Evolutionary conservation across 768 basidiomycete species (phyloP), one percentile per base, ranked within the genome.

Genomic region (Termitomyces sp.): DNA sequence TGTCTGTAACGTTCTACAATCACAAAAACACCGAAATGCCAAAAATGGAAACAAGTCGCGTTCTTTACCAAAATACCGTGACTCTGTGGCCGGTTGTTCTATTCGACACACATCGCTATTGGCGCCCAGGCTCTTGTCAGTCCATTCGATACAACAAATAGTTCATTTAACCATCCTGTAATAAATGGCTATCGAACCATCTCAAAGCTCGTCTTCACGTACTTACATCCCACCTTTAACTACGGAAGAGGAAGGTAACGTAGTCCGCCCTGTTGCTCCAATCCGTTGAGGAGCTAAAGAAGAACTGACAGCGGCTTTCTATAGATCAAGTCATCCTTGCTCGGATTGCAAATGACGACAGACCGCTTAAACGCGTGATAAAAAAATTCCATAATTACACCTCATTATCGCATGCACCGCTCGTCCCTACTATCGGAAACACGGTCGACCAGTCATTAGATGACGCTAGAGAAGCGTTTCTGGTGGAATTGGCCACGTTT

Each of bases 301-400:
- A 49, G 58, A 57, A 58, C 70, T 74, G 61, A 75, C 68, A 68
- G 66, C 58, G 60, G 55, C 65, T 65, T 59, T 37, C 56, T 58
- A 57, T 64, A 93, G 92, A 94, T 73, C 81, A 83, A 55, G 85
- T 93, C 64, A 91, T 92, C 50, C 85, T 89, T 67, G 81, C 87
- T 1, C 84, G 92, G 54, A 91, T 93, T 62, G 86, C 85, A 20
- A 88, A 92, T 67, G 91, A 93, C 64, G 91, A 93, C 72, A 83
- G 89, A 15, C 83, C 85, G 24, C 77, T 94, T 30, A 84, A 87
- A 39, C 84, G 90, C 46, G 82, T 93, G 36, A 83, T 91, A 58
- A 91, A 90, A 75, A 89, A 88, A 69, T 93, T 92, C 68, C 87
- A 90, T 75, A 80, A 75, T 60, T 92, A 91, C 63, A 79, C 84